phyloP scores from a whole-genome alignment of 768 basidiomycete genomes.

The Sarcodon aspratus region DNA sequence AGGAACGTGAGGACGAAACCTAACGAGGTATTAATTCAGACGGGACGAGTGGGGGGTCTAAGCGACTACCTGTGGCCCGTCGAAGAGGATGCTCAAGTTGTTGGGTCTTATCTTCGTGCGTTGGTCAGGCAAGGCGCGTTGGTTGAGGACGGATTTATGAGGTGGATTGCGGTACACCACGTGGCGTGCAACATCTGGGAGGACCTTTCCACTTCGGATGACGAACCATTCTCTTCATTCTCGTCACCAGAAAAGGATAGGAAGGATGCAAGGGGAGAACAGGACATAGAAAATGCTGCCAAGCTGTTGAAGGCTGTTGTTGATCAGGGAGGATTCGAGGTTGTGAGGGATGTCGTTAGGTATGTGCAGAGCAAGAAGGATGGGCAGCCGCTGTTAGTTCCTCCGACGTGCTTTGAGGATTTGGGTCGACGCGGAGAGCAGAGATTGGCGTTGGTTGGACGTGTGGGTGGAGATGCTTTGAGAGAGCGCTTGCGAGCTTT shows the following conservation, averaged over 20 bases:
- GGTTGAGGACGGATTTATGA: slow-evolving; percentile 39
- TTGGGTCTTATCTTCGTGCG: slow-evolving; percentile 53
- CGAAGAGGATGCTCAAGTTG: slow-evolving; percentile 48
- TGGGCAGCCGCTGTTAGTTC: slow-evolving; percentile 23
- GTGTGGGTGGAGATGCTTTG: slow-evolving; percentile 9
- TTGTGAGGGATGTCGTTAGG: slow-evolving; percentile 39
- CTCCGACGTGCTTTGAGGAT: slow-evolving; percentile 41
- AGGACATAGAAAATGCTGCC: slow-evolving; percentile 21
- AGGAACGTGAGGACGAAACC: slow-evolving; percentile 43
- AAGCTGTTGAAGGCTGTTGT: slow-evolving; percentile 43
- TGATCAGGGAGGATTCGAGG: slow-evolving; percentile 32
- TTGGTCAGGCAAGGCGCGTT: slow-evolving; percentile 26
- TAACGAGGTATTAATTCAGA: slow-evolving; percentile 39
- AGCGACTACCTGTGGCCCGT: slow-evolving; percentile 62
- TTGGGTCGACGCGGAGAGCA: slow-evolving; percentile 4
- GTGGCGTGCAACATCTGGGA: slow-evolving; percentile 67
- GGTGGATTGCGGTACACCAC: slow-evolving; percentile 68
- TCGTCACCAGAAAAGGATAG: slow-evolving; percentile 1
- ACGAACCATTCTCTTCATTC: neutral
- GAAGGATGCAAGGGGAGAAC: slow-evolving; percentile 2
- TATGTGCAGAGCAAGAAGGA: slow-evolving; percentile 38
- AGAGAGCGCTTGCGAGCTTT: slow-evolving; percentile 11
- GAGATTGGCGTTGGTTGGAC: slow-evolving; percentile 13
- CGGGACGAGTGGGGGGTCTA: slow-evolving; percentile 15
- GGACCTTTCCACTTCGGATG: slow-evolving; percentile 26